phyloP scores from a whole-genome alignment of 257 asterid genomes.

The Plantago ovata region DNA sequence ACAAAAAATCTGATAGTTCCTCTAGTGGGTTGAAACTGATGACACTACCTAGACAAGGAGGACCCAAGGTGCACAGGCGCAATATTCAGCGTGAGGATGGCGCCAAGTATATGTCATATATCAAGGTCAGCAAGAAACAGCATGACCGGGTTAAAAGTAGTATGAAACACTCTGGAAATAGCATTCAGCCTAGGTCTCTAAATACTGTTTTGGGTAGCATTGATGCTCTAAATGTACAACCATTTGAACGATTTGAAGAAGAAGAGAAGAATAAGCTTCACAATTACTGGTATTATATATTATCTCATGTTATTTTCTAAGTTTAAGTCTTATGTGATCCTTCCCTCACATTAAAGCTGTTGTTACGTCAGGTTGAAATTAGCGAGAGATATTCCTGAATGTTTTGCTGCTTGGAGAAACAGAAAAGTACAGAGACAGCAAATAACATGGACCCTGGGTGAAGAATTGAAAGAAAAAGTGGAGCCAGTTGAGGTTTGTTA shows the following conservation, averaged over 20 bases:
- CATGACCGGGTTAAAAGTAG: conserved; percentile 79
- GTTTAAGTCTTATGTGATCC: conserved; percentile 20
- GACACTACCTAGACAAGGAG: conserved; percentile 41
- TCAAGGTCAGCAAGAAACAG: conserved; percentile 95
- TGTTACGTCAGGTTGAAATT: conserved; percentile 61
- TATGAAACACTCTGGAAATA: conserved; percentile 61
- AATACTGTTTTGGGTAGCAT: conserved; percentile 75
- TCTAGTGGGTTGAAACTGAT: conserved; percentile 44
- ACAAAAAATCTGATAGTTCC: conserved; percentile 36
- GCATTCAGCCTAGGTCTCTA: conserved; percentile 68
- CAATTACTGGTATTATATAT: conserved; percentile 62
- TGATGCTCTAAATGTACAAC: conserved; percentile 67
- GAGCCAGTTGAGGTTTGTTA: conserved; percentile 46
- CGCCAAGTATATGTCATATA: conserved; percentile 88
- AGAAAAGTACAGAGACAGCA: conserved; percentile 41
- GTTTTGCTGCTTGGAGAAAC: conserved; percentile 52
- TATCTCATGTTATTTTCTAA: conserved; percentile 21
- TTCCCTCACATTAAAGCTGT: conserved; percentile 6
- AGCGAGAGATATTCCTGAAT: conserved; percentile 63
- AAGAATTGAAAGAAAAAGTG: conserved; percentile 53
- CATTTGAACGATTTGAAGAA: conserved; percentile 87
- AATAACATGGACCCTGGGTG: conserved; percentile 43
- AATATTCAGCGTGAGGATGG: conserved; percentile 69
- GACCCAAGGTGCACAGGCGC: conserved; percentile 43
- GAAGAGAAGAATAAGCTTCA: conserved; percentile 86